Percentiles rank a stretch among this genome's conserved stretches.
These are phyloP conservation scores for Orbilia quercus DNA, from an alignment of 2,329 filamentous ascomycete species.

Conservation along the genomic window DNA sequence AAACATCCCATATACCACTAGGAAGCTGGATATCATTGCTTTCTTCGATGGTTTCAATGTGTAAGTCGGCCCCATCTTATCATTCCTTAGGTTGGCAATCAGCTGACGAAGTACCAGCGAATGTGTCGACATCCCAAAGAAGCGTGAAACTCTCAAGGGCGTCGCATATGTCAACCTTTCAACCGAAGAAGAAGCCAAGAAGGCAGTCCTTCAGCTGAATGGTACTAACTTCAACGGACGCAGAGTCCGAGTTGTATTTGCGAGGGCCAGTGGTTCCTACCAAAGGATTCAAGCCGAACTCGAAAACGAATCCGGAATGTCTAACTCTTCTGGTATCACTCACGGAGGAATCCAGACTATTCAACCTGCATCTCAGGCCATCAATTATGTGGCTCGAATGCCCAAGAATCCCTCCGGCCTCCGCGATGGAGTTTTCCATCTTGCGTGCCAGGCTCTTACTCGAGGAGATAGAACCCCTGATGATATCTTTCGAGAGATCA, in stretches of 20 bases:
- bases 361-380: conserved; percentile 6
- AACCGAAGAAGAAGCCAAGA: conserved; percentile 38
- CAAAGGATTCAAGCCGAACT: conserved; percentile 27
- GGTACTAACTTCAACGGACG: conserved; percentile 26
- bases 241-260: conserved; percentile 21
- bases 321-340: background rate
- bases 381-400: background rate
- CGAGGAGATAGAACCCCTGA: conserved; percentile 28
- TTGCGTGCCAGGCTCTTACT: conserved; percentile 41
- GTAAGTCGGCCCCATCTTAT: conserved; percentile 24
- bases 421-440: conserved; percentile 34
- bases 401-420: conserved; percentile 18
- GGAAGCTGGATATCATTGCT: conserved; percentile 31
- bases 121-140: conserved; percentile 40
- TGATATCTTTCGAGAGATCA: conserved; percentile 43
- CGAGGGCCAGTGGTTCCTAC: conserved; percentile 16
- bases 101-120: conserved; percentile 21
- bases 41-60: conserved; percentile 47
- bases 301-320: background rate
- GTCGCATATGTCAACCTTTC: conserved; percentile 33
- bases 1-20: conserved; percentile 46
- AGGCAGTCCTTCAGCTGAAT: conserved; percentile 34
- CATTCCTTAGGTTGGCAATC: background rate
- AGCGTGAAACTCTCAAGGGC: conserved; percentile 24
- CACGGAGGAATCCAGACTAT: conserved; percentile 1